phyloP scores from a whole-genome alignment of 2,329 filamentous ascomycete genomes.

The Rhexocercosporidium sp. region DNA sequence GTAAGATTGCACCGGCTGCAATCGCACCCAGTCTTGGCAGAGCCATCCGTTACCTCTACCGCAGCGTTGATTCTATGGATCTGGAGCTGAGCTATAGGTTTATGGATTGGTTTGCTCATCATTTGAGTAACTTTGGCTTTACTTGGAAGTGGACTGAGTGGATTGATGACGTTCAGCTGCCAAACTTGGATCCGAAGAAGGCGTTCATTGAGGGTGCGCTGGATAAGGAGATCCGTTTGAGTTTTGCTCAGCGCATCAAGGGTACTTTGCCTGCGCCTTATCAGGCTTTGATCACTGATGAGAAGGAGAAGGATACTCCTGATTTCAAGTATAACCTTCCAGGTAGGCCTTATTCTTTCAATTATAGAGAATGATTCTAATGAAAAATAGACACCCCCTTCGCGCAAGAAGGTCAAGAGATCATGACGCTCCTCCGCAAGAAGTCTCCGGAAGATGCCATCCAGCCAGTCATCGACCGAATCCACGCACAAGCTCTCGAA shows the following conservation, averaged over 20 bases:
- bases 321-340: constrained; percentile 88
- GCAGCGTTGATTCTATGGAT: constrained; percentile 81
- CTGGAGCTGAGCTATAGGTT: constrained; percentile 87
- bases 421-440: constrained; percentile 78
- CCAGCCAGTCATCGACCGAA: constrained; percentile 78
- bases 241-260: constrained; percentile 94
- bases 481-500: constrained; percentile 78
- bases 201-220: constrained; percentile 90
- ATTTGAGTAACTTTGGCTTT: constrained; percentile 98
- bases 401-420: constrained; percentile 79
- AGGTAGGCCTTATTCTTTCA: constrained; percentile 56
- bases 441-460: constrained; percentile 88
- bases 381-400: constrained; percentile 72
- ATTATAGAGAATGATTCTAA: constrained; percentile 23
- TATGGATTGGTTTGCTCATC: constrained; percentile 97
- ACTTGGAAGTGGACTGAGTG: constrained; percentile 99
- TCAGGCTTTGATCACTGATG: constrained; percentile 77
- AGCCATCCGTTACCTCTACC: constrained; percentile 90
- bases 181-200: constrained; percentile 83
- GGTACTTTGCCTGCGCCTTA: constrained; percentile 89
- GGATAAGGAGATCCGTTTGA: constrained; percentile 96
- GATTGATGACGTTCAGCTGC: constrained; percentile 82
- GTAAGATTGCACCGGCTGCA: constrained; percentile 94
- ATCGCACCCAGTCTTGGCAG: constrained; percentile 92
- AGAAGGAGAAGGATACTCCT: constrained; percentile 94